Evolutionary conservation across 441 rosid genomes (phyloP).

Genomic region (Adansonia madagascariensis): DNA sequence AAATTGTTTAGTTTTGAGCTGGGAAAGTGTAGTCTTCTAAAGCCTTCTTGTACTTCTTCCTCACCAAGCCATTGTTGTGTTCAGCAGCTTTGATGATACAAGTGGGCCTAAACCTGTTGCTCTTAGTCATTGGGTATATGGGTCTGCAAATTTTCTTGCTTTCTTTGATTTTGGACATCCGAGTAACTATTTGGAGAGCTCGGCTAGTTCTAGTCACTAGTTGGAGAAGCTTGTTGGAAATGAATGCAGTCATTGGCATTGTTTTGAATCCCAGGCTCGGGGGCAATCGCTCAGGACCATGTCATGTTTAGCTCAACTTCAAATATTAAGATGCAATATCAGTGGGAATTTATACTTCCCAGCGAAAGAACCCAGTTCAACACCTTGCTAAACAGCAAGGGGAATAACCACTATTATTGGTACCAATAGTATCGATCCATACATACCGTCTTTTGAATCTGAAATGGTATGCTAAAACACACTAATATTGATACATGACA

Average conservation of each 20-base stretch:
- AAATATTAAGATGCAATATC: too few species aligned
- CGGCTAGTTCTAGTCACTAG: background rate
- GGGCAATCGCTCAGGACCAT: background rate
- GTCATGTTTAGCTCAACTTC: background rate
- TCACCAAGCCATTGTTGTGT: slow-evolving; percentile 46
- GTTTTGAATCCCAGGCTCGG: too few species aligned
- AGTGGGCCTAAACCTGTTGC: slow-evolving; percentile 35
- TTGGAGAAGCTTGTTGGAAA: background rate
- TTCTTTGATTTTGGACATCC: background rate
- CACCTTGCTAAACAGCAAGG: too few species aligned
- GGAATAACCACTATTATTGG: too few species aligned
- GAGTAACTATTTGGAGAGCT: background rate
- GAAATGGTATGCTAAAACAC: too few species aligned
- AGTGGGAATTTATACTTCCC: background rate
- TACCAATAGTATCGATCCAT: too few species aligned
- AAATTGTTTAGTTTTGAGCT: slow-evolving; percentile 49
- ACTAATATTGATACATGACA: too few species aligned
- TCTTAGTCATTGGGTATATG: slow-evolving; percentile 19
- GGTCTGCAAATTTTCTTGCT: background rate
- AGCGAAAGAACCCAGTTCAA: too few species aligned
- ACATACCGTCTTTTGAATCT: too few species aligned
- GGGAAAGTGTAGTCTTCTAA: slow-evolving; percentile 28
- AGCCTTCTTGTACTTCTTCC: slow-evolving; percentile 28
- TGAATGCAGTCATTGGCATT: background rate
- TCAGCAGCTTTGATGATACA: slow-evolving; percentile 49